Evolutionary conservation across 108 stramenopile genomes (phyloP).

Genomic region (Cylindrotheca fusiformis): DNA sequence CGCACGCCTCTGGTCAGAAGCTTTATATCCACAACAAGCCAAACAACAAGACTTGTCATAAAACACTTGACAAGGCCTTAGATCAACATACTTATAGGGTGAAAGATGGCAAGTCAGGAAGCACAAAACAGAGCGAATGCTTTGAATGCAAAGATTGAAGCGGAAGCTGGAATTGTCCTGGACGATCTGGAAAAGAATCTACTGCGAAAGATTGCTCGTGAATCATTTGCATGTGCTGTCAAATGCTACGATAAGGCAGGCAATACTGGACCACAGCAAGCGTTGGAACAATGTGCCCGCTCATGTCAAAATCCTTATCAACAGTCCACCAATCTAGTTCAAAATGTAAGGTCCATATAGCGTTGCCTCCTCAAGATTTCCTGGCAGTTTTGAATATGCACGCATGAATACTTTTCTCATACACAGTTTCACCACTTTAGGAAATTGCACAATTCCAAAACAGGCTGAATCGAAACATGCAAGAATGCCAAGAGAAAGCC

Average conservation of each 20-base stretch:
- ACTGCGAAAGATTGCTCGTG: conserved; percentile 61
- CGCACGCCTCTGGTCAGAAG: too few species aligned
- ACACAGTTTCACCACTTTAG: conserved; percentile 20
- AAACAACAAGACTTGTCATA: too few species aligned
- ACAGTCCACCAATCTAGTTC: conserved; percentile 51
- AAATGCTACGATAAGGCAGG: conserved; percentile 74
- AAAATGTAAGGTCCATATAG: conserved; percentile 45
- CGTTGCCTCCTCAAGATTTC: background rate
- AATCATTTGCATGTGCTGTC: conserved; percentile 63
- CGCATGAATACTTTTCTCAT: background rate
- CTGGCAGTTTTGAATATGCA: background rate
- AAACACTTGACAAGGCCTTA: too few species aligned
- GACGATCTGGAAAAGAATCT: conserved; percentile 63
- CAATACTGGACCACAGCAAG: conserved; percentile 57
- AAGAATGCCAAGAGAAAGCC: conserved; percentile 83
- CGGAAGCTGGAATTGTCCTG: conserved; percentile 45
- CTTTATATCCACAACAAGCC: too few species aligned
- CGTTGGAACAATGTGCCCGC: conserved; percentile 63
- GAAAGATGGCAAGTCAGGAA: conserved; percentile 54
- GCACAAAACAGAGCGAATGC: conserved; percentile 69
- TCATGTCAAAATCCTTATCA: conserved; percentile 80
- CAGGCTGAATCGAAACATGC: conserved; percentile 75
- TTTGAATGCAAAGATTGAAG: conserved; percentile 73
- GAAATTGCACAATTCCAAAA: conserved; percentile 84
- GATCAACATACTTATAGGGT: too few species aligned